Base-by-base conservation (phyloP, 176 grass and related monocot species). In the Musa schizocarpa region DNA sequence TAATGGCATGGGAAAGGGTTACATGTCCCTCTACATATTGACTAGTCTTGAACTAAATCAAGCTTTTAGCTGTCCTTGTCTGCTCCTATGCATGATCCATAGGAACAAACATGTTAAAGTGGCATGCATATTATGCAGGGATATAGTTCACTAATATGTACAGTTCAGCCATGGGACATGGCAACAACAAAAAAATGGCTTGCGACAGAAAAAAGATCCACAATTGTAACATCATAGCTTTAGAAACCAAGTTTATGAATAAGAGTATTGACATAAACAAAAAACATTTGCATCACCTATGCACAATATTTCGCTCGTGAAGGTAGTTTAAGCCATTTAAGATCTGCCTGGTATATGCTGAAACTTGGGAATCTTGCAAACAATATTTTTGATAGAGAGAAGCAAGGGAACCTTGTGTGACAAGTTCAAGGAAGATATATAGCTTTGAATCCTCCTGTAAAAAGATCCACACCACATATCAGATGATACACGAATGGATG, bases 391-490 rank as follows among this genome's bases (percentile, higher is more conserved):
- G 81, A 85, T 93, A 98, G 66, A 98, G 71, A 82, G 86, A 86
- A 64, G 90, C 84, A 69, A 98, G 81, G 22, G 94, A 98, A 59
- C 94, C 94, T 91, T 89, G 88, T 80, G 90, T 98, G 74, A 91
- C 88, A 72, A 98, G 88, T 87, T 98, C 90, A 76, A 98, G 94
- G 64, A 98, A 98, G 64, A 98, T 93, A 75, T 89, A 93, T 64
- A 93, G 78, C 71, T 89, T 98, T 50, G 88, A 77, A 63, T 78
- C 84, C 82, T 81, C 77, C 94, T 98, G 76, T 48, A 51, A 75
- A 43, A 76, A 9, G 25, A 74, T 27, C 70, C 59, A 73, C 56
- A 12, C 17, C 23, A 74, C 29, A 25, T 9, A 56, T 55, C 13
- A 74, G n/a, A 43, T 43, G 34, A 43, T 26, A 19, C 17, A 11